These are phyloP conservation scores for Aspergillus spinulosporus DNA, from an alignment of 2,329 filamentous ascomycete species.

Conservation along the genomic window DNA sequence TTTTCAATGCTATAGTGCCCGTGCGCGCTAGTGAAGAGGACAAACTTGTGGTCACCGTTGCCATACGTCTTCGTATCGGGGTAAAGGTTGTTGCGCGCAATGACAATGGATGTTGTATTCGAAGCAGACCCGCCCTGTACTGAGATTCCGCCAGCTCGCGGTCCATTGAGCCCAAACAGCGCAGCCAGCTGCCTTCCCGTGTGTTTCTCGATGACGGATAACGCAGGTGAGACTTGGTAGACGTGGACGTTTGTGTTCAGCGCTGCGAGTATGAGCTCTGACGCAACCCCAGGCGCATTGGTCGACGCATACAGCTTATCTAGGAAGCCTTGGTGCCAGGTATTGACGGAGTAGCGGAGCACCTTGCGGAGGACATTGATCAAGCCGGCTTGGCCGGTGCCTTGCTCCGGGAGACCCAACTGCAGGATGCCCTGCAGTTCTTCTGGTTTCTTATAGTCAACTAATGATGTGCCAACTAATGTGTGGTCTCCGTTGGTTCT, in stretches of 20 bases:
- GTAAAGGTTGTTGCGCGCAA: conserved; percentile 83
- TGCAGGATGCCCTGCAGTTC: conserved; percentile 57
- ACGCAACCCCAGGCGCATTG: conserved; percentile 82
- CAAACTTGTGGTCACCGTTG: conserved; percentile 65
- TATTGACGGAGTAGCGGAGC: conserved; percentile 87
- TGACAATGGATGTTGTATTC: conserved; percentile 80
- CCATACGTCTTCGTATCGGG: conserved; percentile 74
- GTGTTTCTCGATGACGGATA: conserved; percentile 84
- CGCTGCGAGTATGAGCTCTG: conserved; percentile 79
- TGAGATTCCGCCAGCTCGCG: conserved; percentile 68
- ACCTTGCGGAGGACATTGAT: conserved; percentile 69
- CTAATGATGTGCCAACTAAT: conserved; percentile 58
- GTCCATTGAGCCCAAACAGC: conserved; percentile 73
- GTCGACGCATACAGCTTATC: conserved; percentile 94
- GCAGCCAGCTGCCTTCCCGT: conserved; percentile 71
- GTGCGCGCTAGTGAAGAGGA: conserved; percentile 83
- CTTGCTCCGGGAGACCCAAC: conserved; percentile 57
- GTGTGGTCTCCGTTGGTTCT: conserved; percentile 52
- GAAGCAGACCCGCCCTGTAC: conserved; percentile 80
- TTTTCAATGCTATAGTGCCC: conserved; percentile 96
- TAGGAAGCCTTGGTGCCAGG: conserved; percentile 96
- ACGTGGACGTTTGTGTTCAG: conserved; percentile 95
- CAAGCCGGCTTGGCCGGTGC: conserved; percentile 68
- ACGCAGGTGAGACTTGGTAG: conserved; percentile 86
- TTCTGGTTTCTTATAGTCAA: conserved; percentile 62